Evolutionary conservation across 202 grass and related monocot species (phyloP), one percentile per base, ranked within the genome.

Genomic region (Carex arenaria): DNA sequence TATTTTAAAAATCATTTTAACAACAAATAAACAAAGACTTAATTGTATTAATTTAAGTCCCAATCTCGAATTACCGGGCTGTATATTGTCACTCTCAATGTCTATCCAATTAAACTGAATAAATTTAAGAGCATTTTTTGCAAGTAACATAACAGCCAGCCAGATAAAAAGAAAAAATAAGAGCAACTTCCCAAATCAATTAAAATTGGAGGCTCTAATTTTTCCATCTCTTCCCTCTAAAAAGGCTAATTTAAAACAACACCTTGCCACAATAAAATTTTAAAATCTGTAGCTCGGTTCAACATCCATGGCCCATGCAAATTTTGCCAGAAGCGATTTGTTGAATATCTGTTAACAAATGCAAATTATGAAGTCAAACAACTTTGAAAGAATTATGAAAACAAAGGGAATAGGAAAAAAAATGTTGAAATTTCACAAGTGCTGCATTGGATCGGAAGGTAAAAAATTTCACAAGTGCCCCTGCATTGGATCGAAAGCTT

Each of bases 241-340:
- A 67, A 69, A 82, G 23, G 17, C 43, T 69, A 55, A 67, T 82
- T 82, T 31, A 47, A 63, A 82, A 68, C 38, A 68, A 67, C 20
- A 51, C 61, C 80, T 67, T 68, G 40, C 23, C 26, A 53, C n/a
- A 28, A 82, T 22, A 9, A 53, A 23, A 18, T 87, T 43, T 89
- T 91, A 97, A 80, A 97, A 94, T 94, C 90, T 92, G 92, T 92
- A 97, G 20, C 86, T 82, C 0, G 94, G 94, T 32, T 94, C 92
- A 1, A 92, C 87, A 10, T 97, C 92, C 94, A 97, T 94, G 72
- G 94, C 88, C 94, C 94, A 97, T 26, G 72, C 83, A 28, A 97
- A 97, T 82, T 97, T 97, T 3, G 90, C 92, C 23, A 92, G 4
- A 56, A 97, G 90, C 0, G 90, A 88, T 83, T 92, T 97, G 87